Percentiles rank a stretch among this genome's conserved stretches.
Conservation (phyloP, 495 filamentous ascomycete genomes). For the Penicillium robsamsonii region DNA sequence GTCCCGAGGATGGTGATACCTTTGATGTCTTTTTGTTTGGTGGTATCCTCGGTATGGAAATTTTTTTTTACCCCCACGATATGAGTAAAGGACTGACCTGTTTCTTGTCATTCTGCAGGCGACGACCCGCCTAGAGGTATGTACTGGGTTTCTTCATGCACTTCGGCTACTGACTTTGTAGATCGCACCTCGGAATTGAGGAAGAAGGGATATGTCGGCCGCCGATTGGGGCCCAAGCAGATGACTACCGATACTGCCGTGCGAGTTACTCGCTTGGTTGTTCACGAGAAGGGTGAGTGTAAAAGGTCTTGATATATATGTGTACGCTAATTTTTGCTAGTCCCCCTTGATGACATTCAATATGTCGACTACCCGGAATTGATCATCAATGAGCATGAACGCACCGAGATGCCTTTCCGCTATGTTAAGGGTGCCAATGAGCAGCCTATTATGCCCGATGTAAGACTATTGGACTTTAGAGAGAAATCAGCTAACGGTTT, state of each 20-base stretch:
- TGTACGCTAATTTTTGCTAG: slow-evolving; percentile 43
- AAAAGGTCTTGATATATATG: neutral
- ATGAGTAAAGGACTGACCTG: slow-evolving; percentile 9
- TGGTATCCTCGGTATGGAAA: slow-evolving; percentile 79
- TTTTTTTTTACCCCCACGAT: slow-evolving; percentile 4
- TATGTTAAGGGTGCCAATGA: slow-evolving; percentile 78
- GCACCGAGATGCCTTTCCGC: slow-evolving; percentile 94
- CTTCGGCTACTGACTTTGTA: slow-evolving; percentile 31
- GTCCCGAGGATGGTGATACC: slow-evolving; percentile 71
- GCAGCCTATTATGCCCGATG: slow-evolving; percentile 85
- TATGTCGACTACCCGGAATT: slow-evolving; percentile 89
- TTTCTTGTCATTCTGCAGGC: slow-evolving; percentile 47
- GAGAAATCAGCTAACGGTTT: slow-evolving; percentile 1
- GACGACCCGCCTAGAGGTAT: slow-evolving; percentile 94
- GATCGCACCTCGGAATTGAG: slow-evolving; percentile 92
- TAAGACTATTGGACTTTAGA: slow-evolving; percentile 31
- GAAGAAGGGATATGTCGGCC: slow-evolving; percentile 85
- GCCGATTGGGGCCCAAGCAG: slow-evolving; percentile 86
- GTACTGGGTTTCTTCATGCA: slow-evolving; percentile 18
- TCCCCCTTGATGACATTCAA: slow-evolving; percentile 68
- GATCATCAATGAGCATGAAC: slow-evolving; percentile 84
- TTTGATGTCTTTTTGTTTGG: slow-evolving; percentile 96
- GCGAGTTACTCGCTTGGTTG: slow-evolving; percentile 83
- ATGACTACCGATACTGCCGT: slow-evolving; percentile 99
- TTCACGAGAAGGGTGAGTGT: slow-evolving; percentile 70